phyloP scores from a whole-genome alignment of 1,284 basidiomycete species.

The Vanrija pseudolonga region DNA sequence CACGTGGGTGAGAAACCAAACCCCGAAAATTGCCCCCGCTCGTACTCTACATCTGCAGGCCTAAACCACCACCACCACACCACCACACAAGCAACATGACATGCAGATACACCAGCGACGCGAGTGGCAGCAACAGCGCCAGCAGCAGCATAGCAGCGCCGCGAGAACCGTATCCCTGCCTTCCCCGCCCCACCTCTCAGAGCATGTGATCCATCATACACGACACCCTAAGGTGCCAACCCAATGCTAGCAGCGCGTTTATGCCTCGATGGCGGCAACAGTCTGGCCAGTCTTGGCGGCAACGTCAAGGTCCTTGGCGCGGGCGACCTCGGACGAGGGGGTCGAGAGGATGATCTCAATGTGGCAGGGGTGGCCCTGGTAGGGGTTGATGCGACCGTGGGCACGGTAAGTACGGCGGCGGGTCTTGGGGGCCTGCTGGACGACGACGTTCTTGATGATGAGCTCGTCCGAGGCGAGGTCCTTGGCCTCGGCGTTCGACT shows the following conservation, averaged over 20 bases:
- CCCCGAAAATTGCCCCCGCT: too few relatives aligned
- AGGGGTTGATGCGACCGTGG: conserved; percentile 88
- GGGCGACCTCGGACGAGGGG: conserved; percentile 76
- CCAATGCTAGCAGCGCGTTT: conserved; percentile 28
- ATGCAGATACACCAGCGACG: too few relatives aligned
- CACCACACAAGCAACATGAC: too few relatives aligned
- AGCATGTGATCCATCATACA: conserved; percentile 45
- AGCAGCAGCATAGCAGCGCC: too few relatives aligned
- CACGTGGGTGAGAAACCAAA: background rate
- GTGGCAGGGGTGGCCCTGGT: conserved; percentile 89
- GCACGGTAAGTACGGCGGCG: conserved; percentile 99
- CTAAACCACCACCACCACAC: too few relatives aligned
- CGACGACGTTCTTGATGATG: conserved; percentile 92
- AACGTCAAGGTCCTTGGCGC: conserved; percentile 73
- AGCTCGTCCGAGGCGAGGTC: conserved; percentile 90
- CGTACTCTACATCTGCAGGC: too few relatives aligned
- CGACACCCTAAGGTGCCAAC: conserved; percentile 28
- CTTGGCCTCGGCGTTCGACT: conserved; percentile 98
- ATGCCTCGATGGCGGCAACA: conserved; percentile 50
- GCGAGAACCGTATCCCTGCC: too few relatives aligned
- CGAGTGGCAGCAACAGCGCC: too few relatives aligned
- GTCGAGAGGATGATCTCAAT: conserved; percentile 87
- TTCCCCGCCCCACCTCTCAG: too few relatives aligned
- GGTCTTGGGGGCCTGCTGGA: conserved; percentile 99
- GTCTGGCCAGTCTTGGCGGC: conserved; percentile 49